Evolutionary conservation across 1,284 basidiomycete genomes (phyloP).

Genomic region (Grifola frondosa): DNA sequence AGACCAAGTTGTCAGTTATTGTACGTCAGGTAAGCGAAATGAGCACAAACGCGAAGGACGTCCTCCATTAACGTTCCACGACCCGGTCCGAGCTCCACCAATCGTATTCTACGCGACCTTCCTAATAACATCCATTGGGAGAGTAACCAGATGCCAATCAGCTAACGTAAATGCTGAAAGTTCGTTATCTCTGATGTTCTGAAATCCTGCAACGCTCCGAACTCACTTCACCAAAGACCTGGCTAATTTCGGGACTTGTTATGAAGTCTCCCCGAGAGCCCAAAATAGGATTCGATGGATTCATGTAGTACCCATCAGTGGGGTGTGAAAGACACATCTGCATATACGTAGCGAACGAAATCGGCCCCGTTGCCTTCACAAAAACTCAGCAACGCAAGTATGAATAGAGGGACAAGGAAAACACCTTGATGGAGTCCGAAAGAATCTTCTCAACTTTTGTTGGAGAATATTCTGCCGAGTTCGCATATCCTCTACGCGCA

Average conservation of each 20-base stretch:
- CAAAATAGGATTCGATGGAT: conserved; percentile 71
- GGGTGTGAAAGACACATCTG: conserved; percentile 86
- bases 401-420: conserved; percentile 2
- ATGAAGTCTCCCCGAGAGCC: conserved; percentile 92
- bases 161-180: conserved; percentile 44
- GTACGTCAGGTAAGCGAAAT: conserved; percentile 23
- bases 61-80: conserved; percentile 92
- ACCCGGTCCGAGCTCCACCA: conserved; percentile 95
- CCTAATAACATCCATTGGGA: conserved; percentile 74
- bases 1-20: conserved; percentile 21
- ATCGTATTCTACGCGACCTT: conserved; percentile 52
- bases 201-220: neutral
- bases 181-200: conserved; percentile 37
- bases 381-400: neutral
- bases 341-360: conserved; percentile 87
- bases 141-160: conserved; percentile 85
- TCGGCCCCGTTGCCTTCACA: conserved; percentile 78
- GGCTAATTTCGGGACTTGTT: conserved; percentile 95
- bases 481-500: conserved; percentile 8
- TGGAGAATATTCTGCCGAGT: neutral
- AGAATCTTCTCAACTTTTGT: conserved; percentile 59
- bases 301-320: conserved; percentile 88
- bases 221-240: conserved; percentile 93
- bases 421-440: conserved; percentile 66
- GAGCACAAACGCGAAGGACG: conserved; percentile 72